These are phyloP conservation scores for Dendrocalamus sinicus DNA, from an alignment of 176 grass and related monocot species.

Conservation along the genomic window DNA sequence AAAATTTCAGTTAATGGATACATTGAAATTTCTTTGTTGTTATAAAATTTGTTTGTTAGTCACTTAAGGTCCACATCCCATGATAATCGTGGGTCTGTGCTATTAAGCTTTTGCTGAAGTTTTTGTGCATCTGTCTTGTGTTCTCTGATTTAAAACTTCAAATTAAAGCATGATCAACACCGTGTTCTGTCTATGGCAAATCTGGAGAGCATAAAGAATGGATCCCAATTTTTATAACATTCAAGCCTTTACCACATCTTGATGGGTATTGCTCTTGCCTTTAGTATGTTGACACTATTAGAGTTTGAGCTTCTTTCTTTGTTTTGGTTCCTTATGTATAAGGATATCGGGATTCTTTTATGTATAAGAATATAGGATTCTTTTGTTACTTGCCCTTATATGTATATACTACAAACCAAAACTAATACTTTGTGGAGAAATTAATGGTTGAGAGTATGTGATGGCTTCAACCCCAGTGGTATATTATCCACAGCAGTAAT, in stretches of 20 bases:
- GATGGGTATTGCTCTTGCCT: slow-evolving; percentile 57
- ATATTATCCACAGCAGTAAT: neutral
- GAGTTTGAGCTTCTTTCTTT: slow-evolving; percentile 1
- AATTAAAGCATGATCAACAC: neutral
- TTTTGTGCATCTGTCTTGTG: slow-evolving; percentile 26
- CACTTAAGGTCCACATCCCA: slow-evolving; percentile 4
- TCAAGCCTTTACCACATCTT: slow-evolving; percentile 60
- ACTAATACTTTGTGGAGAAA: neutral
- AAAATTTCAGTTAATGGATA: no score
- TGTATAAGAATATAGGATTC: no score
- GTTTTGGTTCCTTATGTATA: neutral
- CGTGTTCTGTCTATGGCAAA: no score
- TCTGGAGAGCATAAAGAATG: slow-evolving; percentile 57
- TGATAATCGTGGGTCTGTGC: neutral
- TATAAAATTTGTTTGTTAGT: no score
- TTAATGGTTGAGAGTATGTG: slow-evolving; percentile 18
- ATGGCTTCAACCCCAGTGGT: neutral
- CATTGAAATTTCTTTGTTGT: no score
- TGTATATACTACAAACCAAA: neutral
- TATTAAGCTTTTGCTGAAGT: slow-evolving; percentile 36
- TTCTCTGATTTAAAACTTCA: slow-evolving; percentile 69
- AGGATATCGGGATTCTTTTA: no score
- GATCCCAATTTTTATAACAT: slow-evolving; percentile 77
- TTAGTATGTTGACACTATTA: neutral
- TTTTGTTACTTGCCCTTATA: neutral